A percentile compares a stretch with the other conserved stretches of the same genome.
phyloP scores from a whole-genome alignment of 2,329 filamentous ascomycete species.

The Rhexocercosporidium sp. region DNA sequence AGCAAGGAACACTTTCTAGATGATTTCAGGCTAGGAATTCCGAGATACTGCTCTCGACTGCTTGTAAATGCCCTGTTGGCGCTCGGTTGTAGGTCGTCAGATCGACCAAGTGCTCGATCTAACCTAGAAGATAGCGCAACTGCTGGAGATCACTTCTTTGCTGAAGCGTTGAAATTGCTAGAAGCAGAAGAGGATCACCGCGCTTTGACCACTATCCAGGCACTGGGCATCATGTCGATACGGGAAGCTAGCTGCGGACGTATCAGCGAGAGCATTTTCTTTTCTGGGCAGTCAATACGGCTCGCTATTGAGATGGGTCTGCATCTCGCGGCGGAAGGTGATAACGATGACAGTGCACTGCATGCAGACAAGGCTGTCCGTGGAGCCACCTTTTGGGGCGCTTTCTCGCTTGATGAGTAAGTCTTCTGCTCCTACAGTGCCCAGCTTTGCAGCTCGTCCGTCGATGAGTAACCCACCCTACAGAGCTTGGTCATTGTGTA shows the following conservation, averaged over 20 bases:
- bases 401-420: too few species aligned
- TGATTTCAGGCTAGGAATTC: constrained; percentile 30
- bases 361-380: constrained; percentile 53
- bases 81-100: constrained; percentile 71
- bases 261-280: constrained; percentile 75
- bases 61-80: constrained; percentile 44
- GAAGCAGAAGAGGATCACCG: constrained; percentile 58
- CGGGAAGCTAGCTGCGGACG: constrained; percentile 74
- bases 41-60: constrained; percentile 49
- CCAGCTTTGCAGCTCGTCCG: too few species aligned
- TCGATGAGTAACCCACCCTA: too few species aligned
- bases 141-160: constrained; percentile 76
- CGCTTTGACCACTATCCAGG: constrained; percentile 73
- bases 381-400: constrained; percentile 57
- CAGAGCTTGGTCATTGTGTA: too few species aligned
- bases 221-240: constrained; percentile 76
- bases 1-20: constrained; percentile 51
- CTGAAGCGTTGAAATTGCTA: constrained; percentile 67
- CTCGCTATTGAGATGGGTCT: constrained; percentile 61
- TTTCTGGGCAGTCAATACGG: constrained; percentile 73
- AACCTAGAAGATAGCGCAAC: constrained; percentile 67
- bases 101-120: constrained; percentile 64
- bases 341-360: constrained; percentile 48
- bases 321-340: too few species aligned
- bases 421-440: too few species aligned